Base-by-base conservation (phyloP, 352 stramenopile genomes). In the Phytophthora lateralis region DNA sequence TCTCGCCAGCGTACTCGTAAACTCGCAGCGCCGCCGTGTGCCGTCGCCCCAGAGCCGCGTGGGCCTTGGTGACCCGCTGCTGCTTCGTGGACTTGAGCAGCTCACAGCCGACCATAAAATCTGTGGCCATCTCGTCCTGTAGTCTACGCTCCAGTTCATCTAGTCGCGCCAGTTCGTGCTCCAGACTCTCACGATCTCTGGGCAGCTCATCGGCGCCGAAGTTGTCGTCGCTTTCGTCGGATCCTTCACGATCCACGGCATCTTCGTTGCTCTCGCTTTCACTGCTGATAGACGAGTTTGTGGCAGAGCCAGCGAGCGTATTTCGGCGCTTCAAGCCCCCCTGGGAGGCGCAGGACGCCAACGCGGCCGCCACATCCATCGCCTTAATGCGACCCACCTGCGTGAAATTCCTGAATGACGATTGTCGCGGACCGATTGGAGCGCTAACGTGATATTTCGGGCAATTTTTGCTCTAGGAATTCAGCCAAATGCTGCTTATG, bases 1-100 rank as follows among this genome's bases (percentile, higher is more conserved):
- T 73, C 14, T 76, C 43, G 15, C 49, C 73, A 26, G 82, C 69
- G 50, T 88, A 76, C 46, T 73, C 66, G 32, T 66, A 80, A 17
- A 89, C 67, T 62, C 58, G 54, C 2, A 44, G 26, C 2, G 69
- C 66, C 3, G 59, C 75, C 4, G 46, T 8, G 32, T 70, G 57
- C 26, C 71, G 56, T 52, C 78, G 64, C 35, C 73, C 56, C 14
- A 76, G 66, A 48, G 50, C 59, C 17, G 63, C 55, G 10, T 73
- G 51, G 24, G 77, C 77, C 24, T 65, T 65, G 15, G 30, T 47
- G n/a, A 80, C 53, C 7, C 63, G 41, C 26, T 46, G 37, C 20
- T 73, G 51, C 24, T 68, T 74, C 17, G 37, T 47, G 3, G 45
- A 38, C 5, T 50, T 12, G 6, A 88, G 53, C 44, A 80, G 35